Conservation (phyloP, 1,139 yeast genomes). For the Lodderomyces parapsilosis region DNA sequence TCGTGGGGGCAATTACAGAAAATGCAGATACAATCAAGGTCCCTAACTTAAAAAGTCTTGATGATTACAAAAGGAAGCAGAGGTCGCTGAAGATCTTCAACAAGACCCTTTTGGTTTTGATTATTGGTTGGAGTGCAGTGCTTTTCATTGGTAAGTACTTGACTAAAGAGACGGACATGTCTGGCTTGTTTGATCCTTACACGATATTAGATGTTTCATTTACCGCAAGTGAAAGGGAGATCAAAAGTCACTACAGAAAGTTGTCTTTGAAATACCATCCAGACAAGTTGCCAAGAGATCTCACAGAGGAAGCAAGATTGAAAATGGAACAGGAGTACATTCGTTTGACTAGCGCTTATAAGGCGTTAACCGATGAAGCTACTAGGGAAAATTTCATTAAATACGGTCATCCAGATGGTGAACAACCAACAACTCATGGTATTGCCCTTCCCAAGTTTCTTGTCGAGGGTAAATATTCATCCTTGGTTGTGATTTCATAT, state of each 20-base stretch:
- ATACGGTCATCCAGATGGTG: constrained; percentile 98
- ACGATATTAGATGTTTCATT: constrained; percentile 73
- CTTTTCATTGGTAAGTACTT: constrained; percentile 47
- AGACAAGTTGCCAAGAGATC: constrained; percentile 75
- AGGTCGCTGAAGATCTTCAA: constrained; percentile 42
- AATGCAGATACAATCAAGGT: constrained; percentile 33
- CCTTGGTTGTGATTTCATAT: constrained; percentile 62
- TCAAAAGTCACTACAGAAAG: constrained; percentile 82
- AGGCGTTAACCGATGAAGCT: constrained; percentile 88
- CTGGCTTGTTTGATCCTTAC: constrained; percentile 80
- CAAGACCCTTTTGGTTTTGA: constrained; percentile 43
- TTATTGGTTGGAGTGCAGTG: constrained; percentile 69
- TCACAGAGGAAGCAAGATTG: constrained; percentile 57
- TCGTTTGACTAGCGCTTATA: constrained; percentile 85
- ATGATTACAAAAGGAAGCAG: constrained; percentile 38
- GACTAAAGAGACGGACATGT: constrained; percentile 48
- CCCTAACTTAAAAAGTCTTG: constrained; percentile 42
- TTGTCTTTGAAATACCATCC: constrained; percentile 90
- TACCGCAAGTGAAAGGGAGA: constrained; percentile 69
- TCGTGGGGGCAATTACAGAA: constrained; percentile 35
- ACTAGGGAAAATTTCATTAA: constrained; percentile 78
- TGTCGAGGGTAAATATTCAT: constrained; percentile 80
- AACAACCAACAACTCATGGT: constrained; percentile 91
- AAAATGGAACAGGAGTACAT: constrained; percentile 76
- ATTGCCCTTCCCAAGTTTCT: constrained; percentile 92